A percentile compares a stretch with the other conserved stretches of the same genome.
Conservation (phyloP, 2,329 filamentous ascomycete species). For the Furcasterigmium furcatum region DNA sequence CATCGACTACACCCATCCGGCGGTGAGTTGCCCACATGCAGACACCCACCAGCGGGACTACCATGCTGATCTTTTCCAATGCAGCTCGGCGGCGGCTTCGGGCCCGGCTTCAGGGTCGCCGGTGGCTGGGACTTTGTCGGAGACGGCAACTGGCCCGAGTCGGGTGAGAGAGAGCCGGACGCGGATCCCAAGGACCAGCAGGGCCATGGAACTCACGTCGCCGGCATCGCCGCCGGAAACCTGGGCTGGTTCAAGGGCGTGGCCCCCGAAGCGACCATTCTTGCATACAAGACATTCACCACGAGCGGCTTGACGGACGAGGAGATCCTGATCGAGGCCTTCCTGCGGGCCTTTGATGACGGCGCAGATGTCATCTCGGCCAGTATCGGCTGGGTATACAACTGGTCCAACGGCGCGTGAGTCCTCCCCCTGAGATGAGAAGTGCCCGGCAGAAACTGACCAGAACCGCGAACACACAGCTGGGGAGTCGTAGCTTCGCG, state of each 20-base stretch:
- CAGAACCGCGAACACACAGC: too few species aligned
- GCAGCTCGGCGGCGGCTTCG: conserved; percentile 44
- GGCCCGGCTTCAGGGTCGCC: conserved; percentile 38
- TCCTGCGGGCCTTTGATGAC: conserved; percentile 21
- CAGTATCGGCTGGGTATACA: conserved; percentile 17
- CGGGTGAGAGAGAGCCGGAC: conserved; percentile 24
- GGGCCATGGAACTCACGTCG: conserved; percentile 31
- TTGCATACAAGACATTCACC: conserved; percentile 21
- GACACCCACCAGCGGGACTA: background rate
- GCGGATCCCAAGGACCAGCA: conserved; percentile 27
- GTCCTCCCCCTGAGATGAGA: background rate
- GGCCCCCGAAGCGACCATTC: conserved; percentile 20
- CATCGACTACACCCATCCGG: conserved; percentile 8
- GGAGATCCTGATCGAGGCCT: conserved; percentile 16
- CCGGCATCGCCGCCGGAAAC: conserved; percentile 16
- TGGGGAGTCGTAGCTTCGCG: conserved; percentile 34
- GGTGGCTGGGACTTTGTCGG: conserved; percentile 41
- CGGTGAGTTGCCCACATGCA: conserved; percentile 13
- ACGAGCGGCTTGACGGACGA: background rate
- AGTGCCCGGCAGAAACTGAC: conserved; percentile 6
- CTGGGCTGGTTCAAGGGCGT: conserved; percentile 14
- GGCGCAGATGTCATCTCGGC: conserved; percentile 7
- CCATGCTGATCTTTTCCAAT: too few species aligned
- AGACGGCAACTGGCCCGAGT: conserved; percentile 22
- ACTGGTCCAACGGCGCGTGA: conserved; percentile 15